Base-by-base conservation (phyloP, 495 filamentous ascomycete species). In the Jackrogersella multiformis region DNA sequence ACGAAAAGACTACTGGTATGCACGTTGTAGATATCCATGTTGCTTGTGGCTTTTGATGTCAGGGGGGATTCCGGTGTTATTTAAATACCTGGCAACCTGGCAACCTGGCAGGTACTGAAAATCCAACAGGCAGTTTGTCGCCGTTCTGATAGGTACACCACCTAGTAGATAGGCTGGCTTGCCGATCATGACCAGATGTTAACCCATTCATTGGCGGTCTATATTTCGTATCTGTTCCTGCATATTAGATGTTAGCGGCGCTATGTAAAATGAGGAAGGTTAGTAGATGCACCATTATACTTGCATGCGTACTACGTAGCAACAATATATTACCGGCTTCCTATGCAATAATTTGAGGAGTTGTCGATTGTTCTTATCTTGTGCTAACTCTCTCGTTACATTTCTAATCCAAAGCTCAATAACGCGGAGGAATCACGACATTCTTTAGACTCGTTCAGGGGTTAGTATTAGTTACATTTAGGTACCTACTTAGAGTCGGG, bases 201-300 rank as follows among this genome's bases (percentile, higher is more conserved):
- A 26, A n/a, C 4, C 12, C 18, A 12, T 7, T 26, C 13, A 10
- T 2, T 21, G 2, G n/a, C 21, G 1, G 16, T 20, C 21, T 4
- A 2, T 56, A 38, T 61, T 38, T 28, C 44, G 49, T 23, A 38
- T 52, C 49, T 46, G 53, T 59, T 68, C 66, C 60, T 63, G 58
- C 59, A 58, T 46, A 58, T 57, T 18, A 54, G 32, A 48, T 63
- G 28, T 44, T 39, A 15, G 23, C 15, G 38, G 18, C 52, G 45
- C 55, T 44, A 56, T 12, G 21, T 34, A 68, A 4, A 39, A 62
- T 56, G 44, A 68, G 64, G 64, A 61, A 68, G 64, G 57, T 68
- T 57, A 10, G 20, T 41, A 5, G 39, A 24, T n/a, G 42, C 52
- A 24, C 42, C 18, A 39, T 10, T 3, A 35, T 26, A 18, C 9